phyloP scores from a whole-genome alignment of 192 early-diverging fungal species.

The Thoreauomyces humboldtii region DNA sequence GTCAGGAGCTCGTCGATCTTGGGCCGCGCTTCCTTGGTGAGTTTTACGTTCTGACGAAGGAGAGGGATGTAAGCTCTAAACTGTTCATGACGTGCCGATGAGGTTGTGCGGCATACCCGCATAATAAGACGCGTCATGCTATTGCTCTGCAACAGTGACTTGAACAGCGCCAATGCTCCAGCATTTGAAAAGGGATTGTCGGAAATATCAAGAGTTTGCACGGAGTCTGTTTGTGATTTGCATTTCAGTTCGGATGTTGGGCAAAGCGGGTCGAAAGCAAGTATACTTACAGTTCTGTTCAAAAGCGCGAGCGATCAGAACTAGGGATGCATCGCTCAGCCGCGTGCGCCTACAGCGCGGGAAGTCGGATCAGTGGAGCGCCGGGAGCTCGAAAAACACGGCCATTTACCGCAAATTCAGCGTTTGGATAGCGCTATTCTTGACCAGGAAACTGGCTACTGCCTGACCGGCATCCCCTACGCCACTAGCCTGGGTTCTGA shows the following conservation, averaged over 20 bases:
- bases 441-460: slow-evolving; percentile 28
- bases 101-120: slow-evolving; percentile 14
- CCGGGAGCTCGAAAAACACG: neutral
- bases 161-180: slow-evolving; percentile 41
- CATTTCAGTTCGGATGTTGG: too few relatives aligned
- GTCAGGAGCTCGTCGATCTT: slow-evolving; percentile 45
- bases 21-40: slow-evolving; percentile 34
- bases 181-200: slow-evolving; percentile 45
- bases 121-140: slow-evolving; percentile 32
- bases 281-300: slow-evolving; percentile 42
- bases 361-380: neutral
- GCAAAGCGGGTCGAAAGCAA: too few relatives aligned
- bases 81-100: neutral
- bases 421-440: slow-evolving; percentile 32
- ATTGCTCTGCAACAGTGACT: slow-evolving; percentile 35
- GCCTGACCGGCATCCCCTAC: slow-evolving; percentile 43
- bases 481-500: slow-evolving; percentile 43
- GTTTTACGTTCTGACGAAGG: slow-evolving; percentile 30
- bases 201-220: slow-evolving; percentile 44
- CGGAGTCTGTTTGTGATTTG: too few relatives aligned
- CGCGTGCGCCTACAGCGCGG: slow-evolving; percentile 33
- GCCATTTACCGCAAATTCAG: slow-evolving; percentile 41
- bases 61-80: neutral
- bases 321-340: slow-evolving; percentile 34
- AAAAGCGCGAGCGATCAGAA: slow-evolving; percentile 35